These are phyloP conservation scores for Aureobasidium sp. DNA, from an alignment of 2,329 filamentous ascomycete species.

Conservation along the genomic window DNA sequence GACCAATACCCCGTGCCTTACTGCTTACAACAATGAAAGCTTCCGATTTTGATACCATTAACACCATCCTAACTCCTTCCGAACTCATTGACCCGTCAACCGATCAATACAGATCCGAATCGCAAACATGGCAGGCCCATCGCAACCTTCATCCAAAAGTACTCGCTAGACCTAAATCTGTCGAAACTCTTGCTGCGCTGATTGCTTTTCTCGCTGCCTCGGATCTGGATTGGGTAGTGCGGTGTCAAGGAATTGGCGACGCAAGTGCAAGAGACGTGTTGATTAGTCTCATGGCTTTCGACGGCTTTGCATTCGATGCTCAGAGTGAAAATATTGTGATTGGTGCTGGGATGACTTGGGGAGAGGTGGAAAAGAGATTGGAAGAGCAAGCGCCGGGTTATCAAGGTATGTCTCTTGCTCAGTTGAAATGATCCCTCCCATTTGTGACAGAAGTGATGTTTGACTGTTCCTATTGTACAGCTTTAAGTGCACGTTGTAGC, in stretches of 20 bases:
- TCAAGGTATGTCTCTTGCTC: conserved; percentile 21
- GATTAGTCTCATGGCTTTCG: conserved; percentile 33
- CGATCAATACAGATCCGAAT: neutral
- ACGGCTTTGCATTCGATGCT: conserved; percentile 31
- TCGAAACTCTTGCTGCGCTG: neutral
- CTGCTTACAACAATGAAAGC: neutral
- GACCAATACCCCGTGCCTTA: no score
- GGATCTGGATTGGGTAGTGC: conserved; percentile 33
- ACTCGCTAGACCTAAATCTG: neutral
- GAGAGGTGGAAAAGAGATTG: conserved; percentile 32
- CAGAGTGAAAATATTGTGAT: conserved; percentile 27
- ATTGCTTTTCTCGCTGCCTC: conserved; percentile 17
- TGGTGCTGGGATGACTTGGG: conserved; percentile 34
- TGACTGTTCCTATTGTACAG: no score
- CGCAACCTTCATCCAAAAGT: conserved; percentile 5
- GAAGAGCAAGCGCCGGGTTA: conserved; percentile 31
- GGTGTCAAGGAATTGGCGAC: conserved; percentile 32
- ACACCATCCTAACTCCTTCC: neutral
- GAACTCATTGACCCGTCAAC: conserved; percentile 2
- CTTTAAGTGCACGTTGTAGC: conserved; percentile 30
- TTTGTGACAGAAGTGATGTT: no score
- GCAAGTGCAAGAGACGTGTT: conserved; percentile 34
- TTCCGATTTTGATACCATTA: neutral
- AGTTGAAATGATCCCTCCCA: no score
- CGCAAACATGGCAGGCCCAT: conserved; percentile 8